phyloP scores from a whole-genome alignment of 1,284 basidiomycete genomes.

The Ceratobasidium sp. region DNA sequence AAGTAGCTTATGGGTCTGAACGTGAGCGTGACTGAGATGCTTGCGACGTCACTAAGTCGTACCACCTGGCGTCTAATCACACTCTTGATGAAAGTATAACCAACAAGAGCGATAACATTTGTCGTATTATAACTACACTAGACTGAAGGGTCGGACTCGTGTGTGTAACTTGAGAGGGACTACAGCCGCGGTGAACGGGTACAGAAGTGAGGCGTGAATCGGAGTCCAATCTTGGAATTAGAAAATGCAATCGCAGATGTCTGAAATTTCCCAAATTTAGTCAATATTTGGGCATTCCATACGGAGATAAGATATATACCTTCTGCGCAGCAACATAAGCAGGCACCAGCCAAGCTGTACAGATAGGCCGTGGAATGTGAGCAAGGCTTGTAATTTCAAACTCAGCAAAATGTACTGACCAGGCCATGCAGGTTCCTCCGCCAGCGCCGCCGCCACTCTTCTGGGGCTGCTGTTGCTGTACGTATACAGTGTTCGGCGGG shows the following conservation, averaged over 20 bases:
- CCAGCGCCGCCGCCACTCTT: slow-evolving; percentile 24
- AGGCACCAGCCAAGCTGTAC: slow-evolving; percentile 38
- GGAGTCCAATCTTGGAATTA: slow-evolving; percentile 51
- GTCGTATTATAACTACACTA: slow-evolving; percentile 36
- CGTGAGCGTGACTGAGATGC: background rate
- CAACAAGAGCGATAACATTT: slow-evolving; percentile 21
- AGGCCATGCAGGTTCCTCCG: slow-evolving; percentile 41
- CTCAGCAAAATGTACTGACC: slow-evolving; percentile 19
- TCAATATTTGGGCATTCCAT: background rate
- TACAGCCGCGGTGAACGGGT: slow-evolving; percentile 1
- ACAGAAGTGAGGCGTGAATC: slow-evolving; percentile 14
- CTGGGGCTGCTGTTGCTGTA: slow-evolving; percentile 27
- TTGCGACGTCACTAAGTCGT: background rate
- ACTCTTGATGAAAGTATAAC: background rate
- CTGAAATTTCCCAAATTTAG: slow-evolving; percentile 54
- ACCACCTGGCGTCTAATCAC: background rate
- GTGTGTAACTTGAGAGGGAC: background rate
- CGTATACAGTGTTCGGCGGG: slow-evolving; percentile 38
- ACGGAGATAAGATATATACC: background rate
- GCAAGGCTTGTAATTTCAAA: background rate
- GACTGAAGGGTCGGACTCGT: slow-evolving; percentile 4
- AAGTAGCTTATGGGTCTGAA: background rate
- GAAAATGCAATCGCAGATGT: slow-evolving; percentile 78
- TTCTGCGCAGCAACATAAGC: slow-evolving; percentile 41
- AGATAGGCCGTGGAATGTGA: background rate